Evolutionary conservation across 306 rosid species (phyloP).

Genomic region (Crotalaria pallida): DNA sequence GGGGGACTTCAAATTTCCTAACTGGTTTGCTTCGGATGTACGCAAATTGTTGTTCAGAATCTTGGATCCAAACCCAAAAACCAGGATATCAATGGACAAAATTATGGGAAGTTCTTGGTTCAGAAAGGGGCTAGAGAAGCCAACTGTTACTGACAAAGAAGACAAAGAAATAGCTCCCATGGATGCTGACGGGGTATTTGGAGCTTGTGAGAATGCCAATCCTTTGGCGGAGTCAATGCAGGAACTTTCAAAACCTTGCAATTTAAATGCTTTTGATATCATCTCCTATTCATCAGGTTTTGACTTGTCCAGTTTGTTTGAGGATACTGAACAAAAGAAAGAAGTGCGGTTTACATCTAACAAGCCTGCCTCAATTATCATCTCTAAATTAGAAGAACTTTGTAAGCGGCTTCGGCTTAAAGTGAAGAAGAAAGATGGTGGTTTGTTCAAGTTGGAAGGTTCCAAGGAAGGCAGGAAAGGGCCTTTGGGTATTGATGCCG

Average conservation of each 20-base stretch:
- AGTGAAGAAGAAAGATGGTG: constrained; percentile 62
- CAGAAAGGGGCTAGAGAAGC: constrained; percentile 48
- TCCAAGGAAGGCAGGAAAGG: constrained; percentile 75
- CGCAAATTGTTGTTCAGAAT: constrained; percentile 55
- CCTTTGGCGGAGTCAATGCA: constrained; percentile 28
- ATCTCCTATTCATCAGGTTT: constrained; percentile 81
- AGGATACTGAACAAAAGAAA: constrained; percentile 47
- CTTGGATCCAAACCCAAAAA: constrained; percentile 76
- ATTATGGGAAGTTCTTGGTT: constrained; percentile 74
- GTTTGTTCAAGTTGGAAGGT: constrained; percentile 67
- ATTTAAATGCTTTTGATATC: constrained; percentile 78
- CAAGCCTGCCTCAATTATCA: constrained; percentile 55
- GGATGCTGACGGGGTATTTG: constrained; percentile 51
- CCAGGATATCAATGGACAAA: constrained; percentile 56
- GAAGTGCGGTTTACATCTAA: constrained; percentile 62
- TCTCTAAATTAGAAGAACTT: constrained; percentile 69
- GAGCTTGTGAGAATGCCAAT: constrained; percentile 29
- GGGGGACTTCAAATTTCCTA: constrained; percentile 70
- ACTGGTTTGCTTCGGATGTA: constrained; percentile 73
- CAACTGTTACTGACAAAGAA: constrained; percentile 5
- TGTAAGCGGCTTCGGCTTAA: constrained; percentile 53
- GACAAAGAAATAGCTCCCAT: constrained; percentile 33
- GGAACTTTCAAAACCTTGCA: constrained; percentile 48
- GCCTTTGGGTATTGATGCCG: constrained; percentile 56
- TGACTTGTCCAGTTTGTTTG: constrained; percentile 86